These are phyloP conservation scores for Serendipita sp. DNA, from an alignment of 1,284 basidiomycete genomes.

Conservation along the genomic window DNA sequence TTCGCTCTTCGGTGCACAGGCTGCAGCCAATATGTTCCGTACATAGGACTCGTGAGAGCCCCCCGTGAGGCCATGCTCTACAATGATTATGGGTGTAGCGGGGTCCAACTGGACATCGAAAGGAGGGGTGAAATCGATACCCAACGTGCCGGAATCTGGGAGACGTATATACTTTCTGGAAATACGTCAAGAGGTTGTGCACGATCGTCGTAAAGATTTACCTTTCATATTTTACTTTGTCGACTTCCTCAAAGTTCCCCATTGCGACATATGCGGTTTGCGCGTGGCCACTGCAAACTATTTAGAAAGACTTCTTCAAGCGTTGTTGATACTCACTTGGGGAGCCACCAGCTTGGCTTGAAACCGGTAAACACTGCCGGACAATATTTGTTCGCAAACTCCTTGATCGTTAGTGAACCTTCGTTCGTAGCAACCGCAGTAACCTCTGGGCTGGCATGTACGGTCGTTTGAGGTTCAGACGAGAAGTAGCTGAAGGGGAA, in stretches of 20 bases:
- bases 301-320: slow-evolving; percentile 10
- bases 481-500: neutral
- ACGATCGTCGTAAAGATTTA: slow-evolving; percentile 20
- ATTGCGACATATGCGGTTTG: slow-evolving; percentile 29
- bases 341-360: slow-evolving; percentile 54
- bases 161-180: slow-evolving; percentile 41
- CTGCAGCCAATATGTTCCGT: slow-evolving; percentile 59
- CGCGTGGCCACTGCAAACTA: slow-evolving; percentile 23
- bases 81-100: slow-evolving; percentile 68
- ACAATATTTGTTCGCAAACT: slow-evolving; percentile 23
- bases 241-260: slow-evolving; percentile 50
- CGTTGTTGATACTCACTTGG: slow-evolving; percentile 31
- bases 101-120: slow-evolving; percentile 36
- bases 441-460: neutral
- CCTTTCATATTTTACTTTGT: slow-evolving; percentile 60
- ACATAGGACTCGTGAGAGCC: slow-evolving; percentile 88
- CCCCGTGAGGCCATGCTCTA: slow-evolving; percentile 78
- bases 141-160: slow-evolving; percentile 59
- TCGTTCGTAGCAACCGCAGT: neutral
- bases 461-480: neutral
- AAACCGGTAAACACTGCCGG: slow-evolving; percentile 41
- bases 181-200: slow-evolving; percentile 11
- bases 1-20: slow-evolving; percentile 48
- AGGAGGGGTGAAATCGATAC: slow-evolving; percentile 55
- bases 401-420: neutral